These are phyloP conservation scores for Penicillium glabrum DNA, from an alignment of 2,329 filamentous ascomycete species.

Conservation along the genomic window DNA sequence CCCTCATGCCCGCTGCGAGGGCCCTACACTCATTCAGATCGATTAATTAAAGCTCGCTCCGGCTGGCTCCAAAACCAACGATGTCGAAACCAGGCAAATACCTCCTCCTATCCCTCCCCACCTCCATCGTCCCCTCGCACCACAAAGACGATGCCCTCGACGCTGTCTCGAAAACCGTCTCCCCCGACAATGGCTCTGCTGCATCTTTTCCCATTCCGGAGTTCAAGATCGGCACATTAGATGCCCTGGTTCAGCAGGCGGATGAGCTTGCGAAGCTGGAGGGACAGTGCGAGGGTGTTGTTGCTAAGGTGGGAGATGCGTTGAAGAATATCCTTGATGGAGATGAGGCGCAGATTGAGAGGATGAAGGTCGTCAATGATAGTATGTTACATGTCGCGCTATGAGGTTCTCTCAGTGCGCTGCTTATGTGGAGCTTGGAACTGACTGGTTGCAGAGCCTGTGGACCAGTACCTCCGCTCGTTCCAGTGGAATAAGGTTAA, in stretches of 20 bases:
- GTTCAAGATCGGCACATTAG: conserved; percentile 97
- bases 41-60: neutral
- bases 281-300: conserved; percentile 73
- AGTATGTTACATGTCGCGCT: conserved; percentile 57
- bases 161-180: conserved; percentile 70
- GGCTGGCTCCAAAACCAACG: neutral
- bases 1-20: conserved; percentile 14
- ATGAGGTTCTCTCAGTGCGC: neutral
- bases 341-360: conserved; percentile 75
- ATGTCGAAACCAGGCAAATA: conserved; percentile 62
- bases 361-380: conserved; percentile 92
- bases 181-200: conserved; percentile 72
- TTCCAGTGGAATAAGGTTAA: conserved; percentile 99
- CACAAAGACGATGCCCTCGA: conserved; percentile 79
- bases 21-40: conserved; percentile 2
- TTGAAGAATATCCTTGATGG: conserved; percentile 79
- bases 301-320: conserved; percentile 84
- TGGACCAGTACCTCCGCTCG: conserved; percentile 83
- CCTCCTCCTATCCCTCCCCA: conserved; percentile 85
- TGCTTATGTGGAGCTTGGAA: neutral
- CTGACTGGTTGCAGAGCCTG: conserved; percentile 66
- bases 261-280: conserved; percentile 93
- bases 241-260: conserved; percentile 92
- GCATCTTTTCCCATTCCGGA: conserved; percentile 80
- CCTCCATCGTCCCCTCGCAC: conserved; percentile 78